Evolutionary conservation across 2,329 filamentous ascomycete species (phyloP).

Genomic region (Cryoendolithus antarcticus): DNA sequence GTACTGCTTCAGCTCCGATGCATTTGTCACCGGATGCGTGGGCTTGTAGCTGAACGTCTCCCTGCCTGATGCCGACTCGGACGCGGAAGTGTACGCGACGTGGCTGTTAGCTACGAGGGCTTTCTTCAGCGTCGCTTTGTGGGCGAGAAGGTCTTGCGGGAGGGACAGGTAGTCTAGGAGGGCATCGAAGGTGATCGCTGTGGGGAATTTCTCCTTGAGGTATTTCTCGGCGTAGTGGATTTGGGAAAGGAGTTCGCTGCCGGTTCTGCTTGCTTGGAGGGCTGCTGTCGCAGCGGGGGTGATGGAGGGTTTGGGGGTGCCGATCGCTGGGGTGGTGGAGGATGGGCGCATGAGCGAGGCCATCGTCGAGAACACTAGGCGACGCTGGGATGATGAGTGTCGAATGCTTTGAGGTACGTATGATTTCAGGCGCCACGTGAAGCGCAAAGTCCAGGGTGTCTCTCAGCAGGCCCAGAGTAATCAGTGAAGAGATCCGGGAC

Average conservation of each 20-base stretch:
- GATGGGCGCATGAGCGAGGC: no score
- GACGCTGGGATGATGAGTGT: no score
- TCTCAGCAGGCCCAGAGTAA: no score
- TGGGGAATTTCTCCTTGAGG: slow-evolving; percentile 53
- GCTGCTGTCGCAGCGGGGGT: slow-evolving; percentile 36
- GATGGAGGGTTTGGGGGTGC: slow-evolving; percentile 12
- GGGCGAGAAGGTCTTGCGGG: slow-evolving; percentile 29
- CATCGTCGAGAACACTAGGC: no score
- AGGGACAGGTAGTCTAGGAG: slow-evolving; percentile 73
- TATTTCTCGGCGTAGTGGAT: slow-evolving; percentile 78
- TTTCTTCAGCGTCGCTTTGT: slow-evolving; percentile 48
- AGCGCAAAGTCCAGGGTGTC: no score
- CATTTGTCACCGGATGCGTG: slow-evolving; percentile 67
- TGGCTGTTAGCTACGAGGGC: slow-evolving; percentile 57
- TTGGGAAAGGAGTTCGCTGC: slow-evolving; percentile 72
- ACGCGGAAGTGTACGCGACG: slow-evolving; percentile 42
- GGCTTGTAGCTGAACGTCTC: slow-evolving; percentile 73
- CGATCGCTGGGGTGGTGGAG: no score
- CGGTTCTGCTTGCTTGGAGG: slow-evolving; percentile 49
- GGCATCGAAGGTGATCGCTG: slow-evolving; percentile 58
- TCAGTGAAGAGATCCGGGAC: no score
- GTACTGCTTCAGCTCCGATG: slow-evolving; percentile 64
- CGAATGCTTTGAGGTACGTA: no score
- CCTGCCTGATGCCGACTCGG: slow-evolving; percentile 32
- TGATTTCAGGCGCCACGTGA: no score